These are phyloP conservation scores for Cladosporium sp. DNA, from an alignment of 2,329 filamentous ascomycete species.

Conservation along the genomic window DNA sequence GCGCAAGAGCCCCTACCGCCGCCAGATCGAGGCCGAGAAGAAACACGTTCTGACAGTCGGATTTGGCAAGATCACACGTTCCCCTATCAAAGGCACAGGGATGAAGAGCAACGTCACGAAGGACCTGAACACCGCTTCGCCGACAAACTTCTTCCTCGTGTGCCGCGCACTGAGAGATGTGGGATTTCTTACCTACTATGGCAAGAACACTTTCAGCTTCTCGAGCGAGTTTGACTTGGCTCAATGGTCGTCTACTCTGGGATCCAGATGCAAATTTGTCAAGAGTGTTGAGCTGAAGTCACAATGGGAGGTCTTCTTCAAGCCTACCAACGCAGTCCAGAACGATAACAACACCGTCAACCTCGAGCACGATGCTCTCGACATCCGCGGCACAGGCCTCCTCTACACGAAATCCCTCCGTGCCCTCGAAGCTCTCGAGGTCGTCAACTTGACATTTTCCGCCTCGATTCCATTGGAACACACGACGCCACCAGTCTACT, in stretches of 20 bases:
- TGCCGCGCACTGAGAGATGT: background rate
- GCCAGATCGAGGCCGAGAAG: background rate
- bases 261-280: background rate
- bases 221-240: background rate
- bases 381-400: background rate
- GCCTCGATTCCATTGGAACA: background rate
- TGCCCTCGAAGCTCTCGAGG: background rate
- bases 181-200: background rate
- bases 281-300: background rate
- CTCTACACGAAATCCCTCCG: background rate
- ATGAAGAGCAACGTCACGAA: background rate
- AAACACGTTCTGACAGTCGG: background rate
- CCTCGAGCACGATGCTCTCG: background rate
- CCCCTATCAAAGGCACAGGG: background rate
- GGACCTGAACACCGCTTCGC: slow-evolving; percentile 1
- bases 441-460: background rate
- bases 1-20: background rate
- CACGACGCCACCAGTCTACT: background rate
- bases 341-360: background rate
- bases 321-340: no score
- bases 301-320: background rate
- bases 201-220: slow-evolving; percentile 1
- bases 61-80: background rate
- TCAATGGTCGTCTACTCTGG: background rate
- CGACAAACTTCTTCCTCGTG: slow-evolving; percentile 1